Base-by-base conservation (phyloP, 1,284 basidiomycete species). In the Ganoderma lucidum region DNA sequence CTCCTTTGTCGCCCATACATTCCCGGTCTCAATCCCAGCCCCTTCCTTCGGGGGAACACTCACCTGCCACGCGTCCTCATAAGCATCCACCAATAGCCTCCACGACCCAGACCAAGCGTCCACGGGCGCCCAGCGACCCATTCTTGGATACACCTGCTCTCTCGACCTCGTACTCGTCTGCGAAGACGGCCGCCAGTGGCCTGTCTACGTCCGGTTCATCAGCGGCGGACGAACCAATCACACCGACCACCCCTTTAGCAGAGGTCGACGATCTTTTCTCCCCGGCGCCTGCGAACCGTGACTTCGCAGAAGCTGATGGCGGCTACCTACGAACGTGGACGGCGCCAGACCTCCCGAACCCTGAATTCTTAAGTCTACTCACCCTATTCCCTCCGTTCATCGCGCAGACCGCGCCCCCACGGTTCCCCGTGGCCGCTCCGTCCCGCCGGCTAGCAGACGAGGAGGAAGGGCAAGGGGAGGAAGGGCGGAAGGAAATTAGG, bases 61-160 rank as follows among this genome's bases (percentile, higher is more conserved):
- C 76, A 72, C 80, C 78, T 74, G 80, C 82, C 66, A 67, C 75
- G 41, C 78, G 75, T 64, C 70, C 78, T 23, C 73, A 77, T 71
- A 82, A 83, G 72, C 76, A 80, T 42, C 77, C 81, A 53, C 81
- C 80, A 67, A 83, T 82, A 66, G 76, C 81, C 51, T 76, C 81
- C 69, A 81, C 80, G 69, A 80, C 85, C 61, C 83, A 84, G 69
- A 82, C 86, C 64, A 90, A 88, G 77, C 90, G 92, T 72, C 83
- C 87, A 12, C 86, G 92, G 72, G 92, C 92, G 65, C 87, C 93
- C 14, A 93, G 91, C 74, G 93, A 94, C 78, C 92, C 92, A 69
- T 94, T 94, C 79, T 80, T 92, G 71, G 93, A 94, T 75, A 90
- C 90, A 62, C 88, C 90, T 19, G 69, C 83, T 19, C 82, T 86